Evolutionary conservation across 495 filamentous ascomycete genomes (phyloP), one percentile per base, ranked within the genome.

Genomic region (Penicillium tannophilum): DNA sequence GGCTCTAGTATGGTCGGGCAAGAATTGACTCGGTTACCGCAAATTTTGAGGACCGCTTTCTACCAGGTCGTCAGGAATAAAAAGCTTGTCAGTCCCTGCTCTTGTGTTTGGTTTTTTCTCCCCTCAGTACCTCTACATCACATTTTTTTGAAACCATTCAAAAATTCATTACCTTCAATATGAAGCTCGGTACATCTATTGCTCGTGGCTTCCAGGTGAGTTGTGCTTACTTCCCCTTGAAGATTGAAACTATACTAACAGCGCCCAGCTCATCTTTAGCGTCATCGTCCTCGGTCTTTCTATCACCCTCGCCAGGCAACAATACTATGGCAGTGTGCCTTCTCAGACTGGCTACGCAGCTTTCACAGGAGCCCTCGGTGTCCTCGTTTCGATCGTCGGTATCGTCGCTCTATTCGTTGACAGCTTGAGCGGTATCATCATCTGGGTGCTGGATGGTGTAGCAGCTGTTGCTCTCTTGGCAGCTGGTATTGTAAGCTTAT

Each of bases 401-500:
- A 35, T 77, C 31, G 65, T 62, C 2, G 63, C 74, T 1, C 42
- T 78, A 0, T 81, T 77, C 48, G 39, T 76, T 26, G 68, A 74
- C 10, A 62, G 70, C 6, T 66, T 83, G 9, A 72, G 76, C 3
- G 69, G 65, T 0, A 52, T 81, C 0, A 64, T 76, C 6, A 64
- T 72, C 5, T 62, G 79, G 46, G 70, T 56, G 0, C 60, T 80
- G 1, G 83, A 86, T 62, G 79, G 63, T 0, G 35, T 85, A 0
- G 66, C 76, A 0, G 58, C 63, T 1, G 51, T 82, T 16, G 71
- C 83, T 31, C 73, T 81, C 41, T 66, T 86, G 4, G 81, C 77
- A 12, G 81, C 77, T 33, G 84, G 76, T 19, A 77, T 84, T 52
- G 84, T 86, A 78, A 62, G 84, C 81, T 11, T 23, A 10, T 43